These are phyloP conservation scores for Septoria petroselini DNA, from an alignment of 2,329 filamentous ascomycete genomes.

Conservation along the genomic window DNA sequence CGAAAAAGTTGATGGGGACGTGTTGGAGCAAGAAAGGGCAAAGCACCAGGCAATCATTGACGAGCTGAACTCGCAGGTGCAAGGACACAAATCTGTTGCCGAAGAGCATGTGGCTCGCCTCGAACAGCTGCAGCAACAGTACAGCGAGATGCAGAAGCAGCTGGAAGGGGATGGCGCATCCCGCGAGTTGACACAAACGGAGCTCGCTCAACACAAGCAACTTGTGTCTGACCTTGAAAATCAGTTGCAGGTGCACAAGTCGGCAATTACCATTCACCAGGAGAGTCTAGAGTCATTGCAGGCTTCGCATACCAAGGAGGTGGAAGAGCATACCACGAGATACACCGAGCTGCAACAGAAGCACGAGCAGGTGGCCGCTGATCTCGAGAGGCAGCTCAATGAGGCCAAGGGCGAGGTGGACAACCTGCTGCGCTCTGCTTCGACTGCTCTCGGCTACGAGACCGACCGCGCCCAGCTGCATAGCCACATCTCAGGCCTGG, in stretches of 20 bases:
- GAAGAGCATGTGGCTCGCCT: slow-evolving; percentile 66
- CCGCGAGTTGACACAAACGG: slow-evolving; percentile 54
- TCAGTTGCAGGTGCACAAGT: slow-evolving; percentile 56
- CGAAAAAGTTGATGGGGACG: neutral
- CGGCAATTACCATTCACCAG: slow-evolving; percentile 54
- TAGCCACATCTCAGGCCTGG: slow-evolving; percentile 44
- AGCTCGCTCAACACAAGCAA: slow-evolving; percentile 51
- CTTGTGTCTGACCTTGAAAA: slow-evolving; percentile 56
- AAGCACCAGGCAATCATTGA: slow-evolving; percentile 54
- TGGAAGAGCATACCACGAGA: slow-evolving; percentile 47
- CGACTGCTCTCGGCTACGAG: slow-evolving; percentile 61
- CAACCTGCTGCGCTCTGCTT: slow-evolving; percentile 63
- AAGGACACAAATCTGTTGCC: slow-evolving; percentile 75
- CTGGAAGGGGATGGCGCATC: slow-evolving; percentile 64
- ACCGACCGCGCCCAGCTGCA: slow-evolving; percentile 45
- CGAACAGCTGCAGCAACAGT: slow-evolving; percentile 68
- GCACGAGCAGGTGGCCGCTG: slow-evolving; percentile 35
- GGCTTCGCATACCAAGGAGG: slow-evolving; percentile 53
- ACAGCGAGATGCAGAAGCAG: slow-evolving; percentile 63
- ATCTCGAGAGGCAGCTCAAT: slow-evolving; percentile 58
- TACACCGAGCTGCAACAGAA: slow-evolving; percentile 38
- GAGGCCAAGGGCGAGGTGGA: slow-evolving; percentile 58
- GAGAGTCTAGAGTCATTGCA: slow-evolving; percentile 53
- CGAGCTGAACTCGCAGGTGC: slow-evolving; percentile 68
- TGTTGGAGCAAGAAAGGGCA: slow-evolving; percentile 2